phyloP scores from a whole-genome alignment of 169 alveolate species.

The Plasmodium billcollinsi region DNA sequence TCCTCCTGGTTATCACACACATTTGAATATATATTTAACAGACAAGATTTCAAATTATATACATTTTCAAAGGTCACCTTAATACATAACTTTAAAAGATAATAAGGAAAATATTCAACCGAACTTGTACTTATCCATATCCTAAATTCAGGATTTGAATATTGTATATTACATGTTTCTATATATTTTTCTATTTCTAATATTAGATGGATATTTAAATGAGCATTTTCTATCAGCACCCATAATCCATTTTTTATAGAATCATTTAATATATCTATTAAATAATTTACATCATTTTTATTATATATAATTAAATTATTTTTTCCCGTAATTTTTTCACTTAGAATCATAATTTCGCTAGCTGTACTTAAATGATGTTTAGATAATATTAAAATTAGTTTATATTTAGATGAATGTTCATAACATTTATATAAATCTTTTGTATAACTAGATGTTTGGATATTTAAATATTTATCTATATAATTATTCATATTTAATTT shows the following conservation, averaged over 20 bases:
- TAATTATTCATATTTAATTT: constrained; percentile 67
- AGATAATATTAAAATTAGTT: constrained; percentile 43
- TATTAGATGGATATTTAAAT: constrained; percentile 59
- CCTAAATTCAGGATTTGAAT: constrained; percentile 76
- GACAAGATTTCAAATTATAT: constrained; percentile 49
- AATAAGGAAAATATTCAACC: constrained; percentile 54
- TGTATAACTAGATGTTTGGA: constrained; percentile 37
- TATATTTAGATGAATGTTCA: constrained; percentile 70
- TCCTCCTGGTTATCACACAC: constrained; percentile 21
- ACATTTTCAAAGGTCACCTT: constrained; percentile 70
- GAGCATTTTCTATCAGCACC: constrained; percentile 75
- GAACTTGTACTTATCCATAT: constrained; percentile 74
- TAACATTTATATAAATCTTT: constrained; percentile 75
- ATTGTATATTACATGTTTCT: constrained; percentile 63
- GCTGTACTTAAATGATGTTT: constrained; percentile 66
- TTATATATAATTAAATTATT: constrained; percentile 67
- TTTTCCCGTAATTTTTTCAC: constrained; percentile 72
- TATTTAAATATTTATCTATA: constrained; percentile 51
- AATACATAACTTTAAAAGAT: constrained; percentile 61
- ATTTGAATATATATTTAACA: constrained; percentile 45
- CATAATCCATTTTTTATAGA: constrained; percentile 76
- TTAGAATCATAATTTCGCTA: constrained; percentile 61
- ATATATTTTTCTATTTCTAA: constrained; percentile 74
- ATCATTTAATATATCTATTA: constrained; percentile 66
- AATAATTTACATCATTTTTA: constrained; percentile 43